Evolutionary conservation across 2,329 filamentous ascomycete species (phyloP), one percentile per base, ranked within the genome.

Genomic region (Aspergillus japonicus): DNA sequence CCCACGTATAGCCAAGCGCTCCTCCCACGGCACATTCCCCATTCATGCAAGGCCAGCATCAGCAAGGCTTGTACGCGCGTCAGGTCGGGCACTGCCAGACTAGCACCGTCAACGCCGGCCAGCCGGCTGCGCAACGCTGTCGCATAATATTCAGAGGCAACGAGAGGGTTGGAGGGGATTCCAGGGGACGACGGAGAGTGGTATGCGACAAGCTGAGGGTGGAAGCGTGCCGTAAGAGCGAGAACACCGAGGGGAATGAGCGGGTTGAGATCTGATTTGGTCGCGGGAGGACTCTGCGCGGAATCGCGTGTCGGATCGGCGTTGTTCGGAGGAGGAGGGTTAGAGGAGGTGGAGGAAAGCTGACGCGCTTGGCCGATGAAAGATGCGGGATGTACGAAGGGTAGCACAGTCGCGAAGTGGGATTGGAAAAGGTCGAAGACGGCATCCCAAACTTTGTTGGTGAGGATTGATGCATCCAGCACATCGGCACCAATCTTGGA

Each of bases 401-500:
- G 83, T 4, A 86, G 74, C 55, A 85, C 78, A 16, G 82, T 82
- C 0, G 83, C 81, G 65, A 81, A 85, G 66, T 86, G 83, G 23
- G 80, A 76, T 68, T 86, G 82, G 66, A 84, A 86, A n/a, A 85
- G 80, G 52, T 83, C 82, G 64, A 83, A 85, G 71, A 85, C 71
- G 58, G 82, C 79, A 60, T 81, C 79, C 84, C 84, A 86, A n/a
- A 85, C 77, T 60, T 81, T 78, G 12, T 80, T 71, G 4, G 82
- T 85, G 49, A 86, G 72, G 23, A 85, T 61, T 2, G 75, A 74
- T 4, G 81, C 74, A 62, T 84, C 80, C 16, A 85, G 74, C 14
- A 77, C 78, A 66, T 85, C 81, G 16, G 71, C 58, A 21, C 65
- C 67, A 4, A 72, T 66, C 58, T 74, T 77, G 24, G 73, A 69